Base-by-base conservation (phyloP, 1,284 basidiomycete species). In the Gastroboletus turbinatus region DNA sequence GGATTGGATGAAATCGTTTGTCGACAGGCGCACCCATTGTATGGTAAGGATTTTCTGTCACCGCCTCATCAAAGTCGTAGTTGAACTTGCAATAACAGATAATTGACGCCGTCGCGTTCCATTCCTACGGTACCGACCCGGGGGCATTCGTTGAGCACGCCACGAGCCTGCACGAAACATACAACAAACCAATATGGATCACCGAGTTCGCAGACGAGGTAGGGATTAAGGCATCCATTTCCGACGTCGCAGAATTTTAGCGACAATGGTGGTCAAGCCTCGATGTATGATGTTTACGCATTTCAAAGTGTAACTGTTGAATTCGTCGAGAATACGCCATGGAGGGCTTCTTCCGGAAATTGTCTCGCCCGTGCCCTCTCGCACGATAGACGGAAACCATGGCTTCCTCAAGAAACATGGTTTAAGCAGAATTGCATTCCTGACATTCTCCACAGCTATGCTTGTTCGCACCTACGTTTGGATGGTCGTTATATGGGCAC, bases 161-260 rank as follows among this genome's bases (percentile, higher is more conserved):
- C 43, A 67, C 73, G 8, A 70, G 78, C 25, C 82, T 82, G 68
- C 76, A 90, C 67, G 64, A 70, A 30, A 73, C 77, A 2, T 90
- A 84, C 68, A 61, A 72, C 25, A 66, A 70, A 52, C 75, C 75
- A 16, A 76, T 92, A 59, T 83, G 81, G 79, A 71, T 89, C 52
- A 90, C 89, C 7, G 90, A 92, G 67, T 84, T 81, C 61, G 87
- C 85, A 55, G 84, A 84, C 73, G 77, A 83, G 75, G 84, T 85
- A 61, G 14, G 45, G 9, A 29, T 42, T 13, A 8, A 2, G 3
- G 5, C 4, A 1, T 27, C 13, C 16, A 5, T 35, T 23, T 17
- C 1, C 16, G 13, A 23, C 17, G 4, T 46, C 13, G 9, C 27
- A 90, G 79, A 82, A 85, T 75, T 92, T 87, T 74, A 78, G 80